Percentiles rank a stretch among this genome's conserved stretches.
These are phyloP conservation scores for Tulasnella sp. DNA, from an alignment of 768 basidiomycete species.

Conservation along the genomic window DNA sequence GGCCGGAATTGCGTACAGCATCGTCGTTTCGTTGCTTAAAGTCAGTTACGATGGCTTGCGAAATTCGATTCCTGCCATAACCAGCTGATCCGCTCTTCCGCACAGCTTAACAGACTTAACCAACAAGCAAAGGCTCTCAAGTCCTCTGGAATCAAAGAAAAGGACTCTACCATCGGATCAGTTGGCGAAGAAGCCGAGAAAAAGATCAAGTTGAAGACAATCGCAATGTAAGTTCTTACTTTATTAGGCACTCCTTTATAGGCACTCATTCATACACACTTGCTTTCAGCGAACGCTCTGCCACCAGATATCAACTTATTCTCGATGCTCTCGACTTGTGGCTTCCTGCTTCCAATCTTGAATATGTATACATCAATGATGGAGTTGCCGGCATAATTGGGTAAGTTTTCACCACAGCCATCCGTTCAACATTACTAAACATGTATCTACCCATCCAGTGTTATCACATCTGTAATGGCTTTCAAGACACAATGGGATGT, in stretches of 20 bases:
- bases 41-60: constrained; percentile 29
- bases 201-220: constrained; percentile 28
- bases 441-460: constrained; percentile 29
- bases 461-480: constrained; percentile 60
- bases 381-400: constrained; percentile 76
- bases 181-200: constrained; percentile 45
- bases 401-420: constrained; percentile 32
- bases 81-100: neutral
- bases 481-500: constrained; percentile 31
- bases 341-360: constrained; percentile 77
- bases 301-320: constrained; percentile 63
- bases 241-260: neutral
- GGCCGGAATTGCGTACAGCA: constrained; percentile 69
- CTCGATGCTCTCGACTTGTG: constrained; percentile 79
- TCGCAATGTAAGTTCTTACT: constrained; percentile 28
- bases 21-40: constrained; percentile 57
- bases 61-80: neutral
- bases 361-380: constrained; percentile 64
- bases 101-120: too few relatives aligned
- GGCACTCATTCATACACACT: neutral
- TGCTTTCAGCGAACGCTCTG: constrained; percentile 41
- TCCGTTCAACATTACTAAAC: neutral
- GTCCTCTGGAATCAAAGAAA: too few relatives aligned
- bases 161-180: too few relatives aligned
- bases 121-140: too few relatives aligned